Base-by-base conservation (phyloP, 257 asterid genomes). In the Misopates orontium region DNA sequence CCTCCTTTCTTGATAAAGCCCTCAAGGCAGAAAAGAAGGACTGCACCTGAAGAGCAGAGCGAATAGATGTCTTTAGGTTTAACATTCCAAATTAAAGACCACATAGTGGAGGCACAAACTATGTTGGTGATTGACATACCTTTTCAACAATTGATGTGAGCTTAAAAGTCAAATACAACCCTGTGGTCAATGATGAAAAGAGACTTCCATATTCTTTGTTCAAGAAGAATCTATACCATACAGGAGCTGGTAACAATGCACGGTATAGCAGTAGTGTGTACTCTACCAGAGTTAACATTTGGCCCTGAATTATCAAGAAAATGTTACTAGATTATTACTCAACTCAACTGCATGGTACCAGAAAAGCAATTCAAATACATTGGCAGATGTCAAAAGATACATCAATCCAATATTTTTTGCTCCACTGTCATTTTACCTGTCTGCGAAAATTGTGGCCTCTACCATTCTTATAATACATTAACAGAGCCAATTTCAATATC, bases 141-240 rank as follows among this genome's bases (percentile, higher is more conserved):
- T 88, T 88, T 78, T 88, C 94, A 50, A 91, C 88, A 71, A 84
- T 75, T 50, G 95, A 86, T 60, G 94, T 91, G 51, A 91, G 89
- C 90, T 91, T 91, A 77, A 91, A 86, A 69, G 96, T 88, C 67
- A 88, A 78, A 80, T 91, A 91, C 78, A 91, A 76, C 75, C 96
- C 98, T 0, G 96, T 91, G 41, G 80, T 88, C 77, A 91, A 69
- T 25, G 95, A 85, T 51, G 98, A 88, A 78, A 91, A 91, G 72
- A 91, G 94, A 79, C 90, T 85, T 52, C 96, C 98, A 66, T 91
- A 85, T 13, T 83, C 89, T 77, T 91, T 88, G 96, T 88, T 91
- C 78, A 88, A 75, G 82, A 91, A 91, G 83, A 91, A 91, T 72
- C 91, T 83, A 74, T 88, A 91, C 98, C 98, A 91, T 51, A 91